Percentiles rank a stretch among this genome's conserved stretches.
These are phyloP conservation scores for Fusarium beomiforme DNA, from an alignment of 2,329 filamentous ascomycete genomes.

Conservation along the genomic window DNA sequence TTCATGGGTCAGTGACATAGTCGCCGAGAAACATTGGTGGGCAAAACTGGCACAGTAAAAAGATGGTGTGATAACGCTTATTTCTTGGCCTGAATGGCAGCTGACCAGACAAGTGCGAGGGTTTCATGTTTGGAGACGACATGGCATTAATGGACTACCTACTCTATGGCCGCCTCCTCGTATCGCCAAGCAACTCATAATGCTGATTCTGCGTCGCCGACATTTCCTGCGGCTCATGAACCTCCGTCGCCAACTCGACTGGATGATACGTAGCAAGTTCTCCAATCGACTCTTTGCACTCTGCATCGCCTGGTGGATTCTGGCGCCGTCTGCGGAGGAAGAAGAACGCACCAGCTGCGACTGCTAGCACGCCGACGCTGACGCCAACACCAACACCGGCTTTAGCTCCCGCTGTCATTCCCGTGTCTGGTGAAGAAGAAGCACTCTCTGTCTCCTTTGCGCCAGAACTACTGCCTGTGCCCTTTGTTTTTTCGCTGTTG, in stretches of 20 bases:
- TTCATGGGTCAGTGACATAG: constrained; percentile 4
- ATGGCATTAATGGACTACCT: not conserved
- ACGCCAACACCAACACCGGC: constrained; percentile 21
- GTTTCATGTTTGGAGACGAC: too few species aligned
- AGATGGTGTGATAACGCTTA: not conserved
- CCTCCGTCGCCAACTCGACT: constrained; percentile 1
- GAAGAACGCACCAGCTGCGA: not conserved
- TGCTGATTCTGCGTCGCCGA: not conserved
- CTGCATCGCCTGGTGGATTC: not conserved
- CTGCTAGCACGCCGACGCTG: not conserved
- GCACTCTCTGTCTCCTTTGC: not conserved
- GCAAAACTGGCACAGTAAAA: not conserved
- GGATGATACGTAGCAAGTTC: constrained; percentile 14
- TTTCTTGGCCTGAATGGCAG: not conserved
- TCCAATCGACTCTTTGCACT: not conserved
- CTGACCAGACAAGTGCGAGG: not conserved
- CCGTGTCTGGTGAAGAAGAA: not conserved
- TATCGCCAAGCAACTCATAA: constrained; percentile 20
- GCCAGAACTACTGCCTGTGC: not conserved
- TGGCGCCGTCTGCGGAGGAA: not conserved
- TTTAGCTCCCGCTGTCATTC: constrained; percentile 22
- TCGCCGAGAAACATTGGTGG: not conserved
- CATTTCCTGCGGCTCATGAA: constrained; percentile 15
- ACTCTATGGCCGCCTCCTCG: not conserved
- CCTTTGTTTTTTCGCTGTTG: not conserved